Base-by-base conservation (phyloP, 352 stramenopile species). In the Thraustotheca clavata region DNA sequence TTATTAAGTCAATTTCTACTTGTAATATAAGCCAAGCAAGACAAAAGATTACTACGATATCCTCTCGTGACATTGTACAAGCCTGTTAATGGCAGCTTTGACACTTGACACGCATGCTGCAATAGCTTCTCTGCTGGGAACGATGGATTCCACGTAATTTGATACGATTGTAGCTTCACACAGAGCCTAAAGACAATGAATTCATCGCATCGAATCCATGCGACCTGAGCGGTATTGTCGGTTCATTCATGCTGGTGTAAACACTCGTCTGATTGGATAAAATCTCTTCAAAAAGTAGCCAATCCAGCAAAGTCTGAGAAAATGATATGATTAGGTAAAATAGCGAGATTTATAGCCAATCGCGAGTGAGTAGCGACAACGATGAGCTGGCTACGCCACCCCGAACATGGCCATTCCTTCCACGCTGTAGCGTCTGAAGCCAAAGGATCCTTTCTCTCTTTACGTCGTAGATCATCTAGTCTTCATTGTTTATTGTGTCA, bases 151-250 rank as follows among this genome's bases (percentile, higher is more conserved):
- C 83, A 91, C 43, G 81, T 75, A 59, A 93, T 88, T 59, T 93
- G 81, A 70, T 90, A 89, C 70, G 81, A 89, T 73, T 88, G 83
- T 33, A 83, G 88, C 55, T 74, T 73, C 52, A 91, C 80, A 68
- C 89, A 88, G 16, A 92, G 67, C 34, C 81, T 90, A 66, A 18
- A 49, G 9, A 41, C 29, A 29, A 46, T 47, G 24, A 47, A 18
- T 24, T 11, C 1, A 35, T 24, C 24, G 18, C 18, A 29, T 12
- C 11, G 1, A 24, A 52, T 11, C 46, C 29, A 29, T 11, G 34
- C 46, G 46, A 52, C 39, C n/a, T n/a, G n/a, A n/a, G n/a, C n/a
- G n/a, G n/a, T n/a, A n/a, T n/a, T n/a, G n/a, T n/a, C n/a, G n/a
- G n/a, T n/a, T n/a, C n/a, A n/a, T n/a, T n/a, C n/a, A n/a, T n/a